Conservation (phyloP, 768 basidiomycete species). For the Cubamyces sp. region DNA sequence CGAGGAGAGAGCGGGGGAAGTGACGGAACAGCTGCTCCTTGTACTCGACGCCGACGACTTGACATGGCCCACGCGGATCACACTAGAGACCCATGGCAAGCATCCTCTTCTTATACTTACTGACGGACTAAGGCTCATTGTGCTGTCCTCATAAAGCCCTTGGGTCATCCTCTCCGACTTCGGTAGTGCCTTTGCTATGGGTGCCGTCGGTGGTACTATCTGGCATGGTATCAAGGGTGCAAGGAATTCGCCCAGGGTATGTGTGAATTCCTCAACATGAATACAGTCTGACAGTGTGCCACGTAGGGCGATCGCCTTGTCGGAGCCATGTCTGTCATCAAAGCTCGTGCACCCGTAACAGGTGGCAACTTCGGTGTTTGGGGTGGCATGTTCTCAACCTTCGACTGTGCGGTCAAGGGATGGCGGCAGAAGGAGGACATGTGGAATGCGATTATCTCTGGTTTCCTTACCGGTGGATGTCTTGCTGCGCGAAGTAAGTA, state of each 20-base stretch:
- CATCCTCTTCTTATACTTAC: background rate
- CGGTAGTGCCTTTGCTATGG: constrained; percentile 97
- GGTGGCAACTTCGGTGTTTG: constrained; percentile 96
- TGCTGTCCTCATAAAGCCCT: constrained; percentile 57
- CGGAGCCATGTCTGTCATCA: constrained; percentile 94
- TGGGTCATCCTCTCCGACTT: constrained; percentile 99
- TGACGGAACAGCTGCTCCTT: constrained; percentile 19
- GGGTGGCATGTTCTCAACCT: constrained; percentile 98
- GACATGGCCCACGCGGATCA: constrained; percentile 90
- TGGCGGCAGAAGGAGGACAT: constrained; percentile 97
- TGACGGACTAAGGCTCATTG: constrained; percentile 6
- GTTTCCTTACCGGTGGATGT: constrained; percentile 98
- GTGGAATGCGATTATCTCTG: constrained; percentile 98
- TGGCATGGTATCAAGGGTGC: constrained; percentile 99
- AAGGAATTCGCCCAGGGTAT: constrained; percentile 90
- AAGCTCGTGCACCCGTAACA: constrained; percentile 96
- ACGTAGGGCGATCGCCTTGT: constrained; percentile 88
- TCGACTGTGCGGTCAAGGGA: constrained; percentile 97
- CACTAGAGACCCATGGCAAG: constrained; percentile 90
- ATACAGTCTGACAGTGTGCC: too few species aligned
- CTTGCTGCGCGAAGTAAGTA: constrained; percentile 89
- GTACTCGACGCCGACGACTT: constrained; percentile 22
- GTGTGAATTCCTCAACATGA: too few species aligned
- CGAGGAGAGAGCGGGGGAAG: constrained; percentile 6
- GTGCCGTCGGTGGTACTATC: constrained; percentile 95